phyloP scores from a whole-genome alignment of 2,329 filamentous ascomycete species.

The Blastomyces gilchristii region DNA sequence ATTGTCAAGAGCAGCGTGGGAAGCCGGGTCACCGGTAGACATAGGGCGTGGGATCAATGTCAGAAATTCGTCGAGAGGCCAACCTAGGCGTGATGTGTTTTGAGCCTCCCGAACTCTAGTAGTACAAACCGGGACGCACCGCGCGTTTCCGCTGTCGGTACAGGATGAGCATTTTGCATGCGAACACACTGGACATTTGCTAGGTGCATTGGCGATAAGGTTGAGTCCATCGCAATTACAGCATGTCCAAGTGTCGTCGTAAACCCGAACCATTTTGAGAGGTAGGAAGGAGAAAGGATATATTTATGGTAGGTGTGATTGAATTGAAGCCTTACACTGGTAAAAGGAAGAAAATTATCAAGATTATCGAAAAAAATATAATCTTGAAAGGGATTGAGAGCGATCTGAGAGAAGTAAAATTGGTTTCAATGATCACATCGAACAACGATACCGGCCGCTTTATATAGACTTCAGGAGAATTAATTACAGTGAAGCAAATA shows the following conservation, averaged over 20 bases:
- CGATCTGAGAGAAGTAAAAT: background rate
- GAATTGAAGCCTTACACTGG: background rate
- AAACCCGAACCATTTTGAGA: background rate
- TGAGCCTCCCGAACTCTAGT: background rate
- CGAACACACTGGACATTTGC: constrained; percentile 11
- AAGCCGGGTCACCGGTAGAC: no score
- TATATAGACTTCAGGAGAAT: background rate
- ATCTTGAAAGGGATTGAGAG: background rate
- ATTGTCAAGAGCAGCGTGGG: background rate
- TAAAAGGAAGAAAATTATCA: background rate
- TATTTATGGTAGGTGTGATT: background rate
- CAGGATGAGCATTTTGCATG: constrained; percentile 12
- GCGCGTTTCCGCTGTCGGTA: constrained; percentile 5
- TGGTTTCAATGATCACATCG: background rate
- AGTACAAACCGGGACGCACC: background rate
- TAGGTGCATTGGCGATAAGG: constrained; percentile 15
- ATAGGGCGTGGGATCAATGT: background rate
- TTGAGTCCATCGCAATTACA: constrained; percentile 15
- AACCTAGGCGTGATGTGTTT: background rate
- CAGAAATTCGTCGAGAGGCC: constrained; percentile 2
- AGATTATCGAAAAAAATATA: background rate
- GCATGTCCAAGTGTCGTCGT: constrained; percentile 20
- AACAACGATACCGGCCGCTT: background rate
- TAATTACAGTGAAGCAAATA: background rate
- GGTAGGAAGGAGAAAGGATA: background rate